phyloP scores from a whole-genome alignment of 257 asterid genomes.

The Pogostemon cablin region DNA sequence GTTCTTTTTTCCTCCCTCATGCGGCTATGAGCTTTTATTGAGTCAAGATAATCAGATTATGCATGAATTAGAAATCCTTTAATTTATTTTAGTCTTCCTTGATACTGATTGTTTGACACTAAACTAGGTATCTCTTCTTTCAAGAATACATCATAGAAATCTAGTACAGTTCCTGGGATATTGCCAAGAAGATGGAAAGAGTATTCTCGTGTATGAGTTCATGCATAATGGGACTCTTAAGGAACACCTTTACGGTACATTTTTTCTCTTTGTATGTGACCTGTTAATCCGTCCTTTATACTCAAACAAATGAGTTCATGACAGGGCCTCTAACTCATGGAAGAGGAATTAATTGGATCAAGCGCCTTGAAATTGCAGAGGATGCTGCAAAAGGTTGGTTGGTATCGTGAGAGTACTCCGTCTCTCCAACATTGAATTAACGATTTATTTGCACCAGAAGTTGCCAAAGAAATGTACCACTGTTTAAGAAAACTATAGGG shows the following conservation, averaged over 20 bases:
- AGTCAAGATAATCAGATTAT: not conserved
- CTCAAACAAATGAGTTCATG: conserved; percentile 24
- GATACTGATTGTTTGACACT: conserved; percentile 21
- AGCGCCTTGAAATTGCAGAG: conserved; percentile 97
- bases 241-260: conserved; percentile 85
- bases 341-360: conserved; percentile 76
- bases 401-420: conserved; percentile 1
- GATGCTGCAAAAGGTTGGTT: conserved; percentile 93
- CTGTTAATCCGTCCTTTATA: not conserved
- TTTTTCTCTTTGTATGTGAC: conserved; percentile 4
- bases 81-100: not conserved
- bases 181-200: conserved; percentile 95
- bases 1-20: not conserved
- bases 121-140: conserved; percentile 90
- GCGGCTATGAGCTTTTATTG: not conserved
- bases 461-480: no score
- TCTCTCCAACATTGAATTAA: no score
- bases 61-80: not conserved
- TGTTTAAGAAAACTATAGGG: not conserved
- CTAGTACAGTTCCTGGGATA: conserved; percentile 94
- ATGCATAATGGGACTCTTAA: conserved; percentile 96
- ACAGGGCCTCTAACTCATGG: conserved; percentile 73
- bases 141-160: conserved; percentile 98
- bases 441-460: no score
- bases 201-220: conserved; percentile 90